A percentile compares a stretch with the other conserved stretches of the same genome.
phyloP scores from a whole-genome alignment of 2,329 filamentous ascomycete species.

The Triangularia setosa region DNA sequence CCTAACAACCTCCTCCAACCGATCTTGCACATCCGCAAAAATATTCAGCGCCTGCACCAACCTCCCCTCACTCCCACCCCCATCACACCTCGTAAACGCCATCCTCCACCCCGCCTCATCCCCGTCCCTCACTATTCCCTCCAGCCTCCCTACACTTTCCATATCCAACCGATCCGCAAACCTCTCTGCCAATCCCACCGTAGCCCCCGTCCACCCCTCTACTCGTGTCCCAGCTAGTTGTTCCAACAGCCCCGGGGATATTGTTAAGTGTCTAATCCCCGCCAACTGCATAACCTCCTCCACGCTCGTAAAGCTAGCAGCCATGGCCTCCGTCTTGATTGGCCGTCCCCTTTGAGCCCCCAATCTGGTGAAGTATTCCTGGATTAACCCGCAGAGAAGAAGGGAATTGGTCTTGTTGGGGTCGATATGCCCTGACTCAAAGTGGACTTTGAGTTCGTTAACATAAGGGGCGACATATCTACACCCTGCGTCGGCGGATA shows the following conservation, averaged over 20 bases:
- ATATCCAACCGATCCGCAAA: background rate
- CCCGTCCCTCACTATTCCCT: slow-evolving; percentile 31
- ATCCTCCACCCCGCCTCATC: slow-evolving; percentile 48
- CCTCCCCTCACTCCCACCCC: slow-evolving; percentile 48
- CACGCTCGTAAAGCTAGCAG: slow-evolving; percentile 53
- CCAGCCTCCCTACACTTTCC: slow-evolving; percentile 11
- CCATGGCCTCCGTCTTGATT: slow-evolving; percentile 46
- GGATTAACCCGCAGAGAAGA: slow-evolving; percentile 46
- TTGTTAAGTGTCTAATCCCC: slow-evolving; percentile 56
- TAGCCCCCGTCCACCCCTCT: slow-evolving; percentile 29
- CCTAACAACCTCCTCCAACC: slow-evolving; percentile 39
- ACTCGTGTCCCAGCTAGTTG: slow-evolving; percentile 40
- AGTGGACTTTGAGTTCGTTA: slow-evolving; percentile 61
- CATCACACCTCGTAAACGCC: slow-evolving; percentile 46
- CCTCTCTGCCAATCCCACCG: slow-evolving; percentile 28
- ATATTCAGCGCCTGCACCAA: slow-evolving; percentile 54
- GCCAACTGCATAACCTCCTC: slow-evolving; percentile 57
- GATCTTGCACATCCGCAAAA: slow-evolving; percentile 53
- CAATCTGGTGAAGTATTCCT: slow-evolving; percentile 42
- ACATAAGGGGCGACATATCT: slow-evolving; percentile 64
- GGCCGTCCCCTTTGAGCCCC: slow-evolving; percentile 35
- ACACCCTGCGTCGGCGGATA: slow-evolving; percentile 55
- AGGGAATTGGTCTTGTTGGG: slow-evolving; percentile 47
- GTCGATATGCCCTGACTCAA: slow-evolving; percentile 43
- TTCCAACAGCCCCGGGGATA: slow-evolving; percentile 50